phyloP scores from a whole-genome alignment of 2,329 filamentous ascomycete species.

The Chaetomium sp. region DNA sequence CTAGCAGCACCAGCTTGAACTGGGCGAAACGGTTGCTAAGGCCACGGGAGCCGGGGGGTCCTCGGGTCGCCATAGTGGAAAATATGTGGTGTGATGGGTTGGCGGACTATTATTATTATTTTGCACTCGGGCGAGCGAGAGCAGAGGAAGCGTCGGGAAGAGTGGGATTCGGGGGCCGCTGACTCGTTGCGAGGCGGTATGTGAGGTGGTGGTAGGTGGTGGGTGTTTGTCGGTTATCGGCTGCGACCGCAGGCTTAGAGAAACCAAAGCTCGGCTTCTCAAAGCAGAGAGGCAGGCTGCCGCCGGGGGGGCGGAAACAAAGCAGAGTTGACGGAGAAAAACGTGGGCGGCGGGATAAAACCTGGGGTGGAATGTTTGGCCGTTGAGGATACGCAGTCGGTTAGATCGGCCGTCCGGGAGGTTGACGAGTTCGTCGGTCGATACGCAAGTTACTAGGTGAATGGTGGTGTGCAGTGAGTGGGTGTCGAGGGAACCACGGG shows the following conservation, averaged over 20 bases:
- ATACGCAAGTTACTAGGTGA: no score
- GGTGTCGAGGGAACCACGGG: conserved; percentile 14
- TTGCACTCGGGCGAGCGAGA: no score
- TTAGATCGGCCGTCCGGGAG: background rate
- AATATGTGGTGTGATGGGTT: no score
- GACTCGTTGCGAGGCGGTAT: no score
- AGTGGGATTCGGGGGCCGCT: no score
- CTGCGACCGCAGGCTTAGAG: no score
- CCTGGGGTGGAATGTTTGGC: background rate
- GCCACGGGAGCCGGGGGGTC: conserved; percentile 54
- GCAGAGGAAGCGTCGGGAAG: no score
- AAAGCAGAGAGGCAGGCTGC: no score
- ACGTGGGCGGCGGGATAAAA: conserved; percentile 1
- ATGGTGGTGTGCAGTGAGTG: background rate
- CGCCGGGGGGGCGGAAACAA: background rate
- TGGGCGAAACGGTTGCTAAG: conserved; percentile 87
- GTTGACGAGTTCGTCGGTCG: background rate
- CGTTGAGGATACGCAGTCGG: background rate
- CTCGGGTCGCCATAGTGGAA: conserved; percentile 70
- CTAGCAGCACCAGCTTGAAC: conserved; percentile 96
- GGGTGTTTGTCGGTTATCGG: no score
- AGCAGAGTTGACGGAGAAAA: conserved; percentile 2
- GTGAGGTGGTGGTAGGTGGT: no score
- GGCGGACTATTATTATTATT: no score
- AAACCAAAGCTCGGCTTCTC: no score